Base-by-base conservation (phyloP, 805 yeast species). In the Candida silvatica region DNA sequence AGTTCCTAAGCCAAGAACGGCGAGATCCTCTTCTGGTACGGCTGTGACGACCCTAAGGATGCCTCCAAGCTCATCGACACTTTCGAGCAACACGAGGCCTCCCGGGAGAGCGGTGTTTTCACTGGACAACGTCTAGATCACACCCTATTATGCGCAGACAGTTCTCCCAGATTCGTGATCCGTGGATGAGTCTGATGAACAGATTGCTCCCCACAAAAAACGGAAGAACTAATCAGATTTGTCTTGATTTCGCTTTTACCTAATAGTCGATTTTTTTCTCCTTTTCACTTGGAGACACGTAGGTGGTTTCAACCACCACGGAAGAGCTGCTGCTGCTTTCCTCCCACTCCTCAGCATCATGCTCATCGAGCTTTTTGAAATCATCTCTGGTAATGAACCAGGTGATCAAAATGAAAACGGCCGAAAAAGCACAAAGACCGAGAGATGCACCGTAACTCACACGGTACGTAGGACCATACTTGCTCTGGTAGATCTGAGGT, bases 1-100 rank as follows among this genome's bases (percentile, higher is more conserved):
- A 98, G 99, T 28, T 87, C 97, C 1, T 87, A 81, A 55, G 71
- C 87, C 35, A 83, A 82, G 56, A 80, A 85, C 48, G 97, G 97
- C 31, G 74, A 82, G 49, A 82, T 88, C 30, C 65, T 88, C 44
- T 92, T 90, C 68, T 92, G 98, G 98, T 87, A 85, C 51, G 98
- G 97, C 35, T 69, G 86, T 38, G 59, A 68, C 14, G 74, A 77
- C 37, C 69, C 86, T 31, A 64, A 67, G 34, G 69, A 76, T 36
- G 81, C 77, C 18, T 68, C 82, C 27, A 56, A 71, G 29, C 62
- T 85, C 54, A 80, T 88, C 45, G n/a, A n/a, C n/a, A n/a, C n/a
- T n/a, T n/a, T n/a, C n/a, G n/a, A n/a, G n/a, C n/a, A n/a, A n/a
- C n/a, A n/a, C n/a, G n/a, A n/a, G n/a, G n/a, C n/a, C n/a, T n/a